phyloP scores from a whole-genome alignment of 2,329 filamentous ascomycete species.

The Curvularia hawaiiensis region DNA sequence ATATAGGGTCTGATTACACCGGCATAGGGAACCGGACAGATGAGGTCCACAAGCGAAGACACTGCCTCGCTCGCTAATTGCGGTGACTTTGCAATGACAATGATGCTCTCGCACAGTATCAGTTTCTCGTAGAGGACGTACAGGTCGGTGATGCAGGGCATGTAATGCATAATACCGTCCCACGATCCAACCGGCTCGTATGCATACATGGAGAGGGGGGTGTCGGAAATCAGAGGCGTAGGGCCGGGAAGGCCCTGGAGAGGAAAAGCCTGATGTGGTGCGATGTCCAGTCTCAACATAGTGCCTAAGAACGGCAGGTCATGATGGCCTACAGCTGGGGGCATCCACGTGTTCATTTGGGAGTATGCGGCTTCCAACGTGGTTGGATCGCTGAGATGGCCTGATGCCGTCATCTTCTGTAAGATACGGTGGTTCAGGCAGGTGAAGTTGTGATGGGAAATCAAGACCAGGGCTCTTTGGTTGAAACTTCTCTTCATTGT shows the following conservation, averaged over 20 bases:
- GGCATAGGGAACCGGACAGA: conserved; percentile 49
- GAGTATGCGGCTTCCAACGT: conserved; percentile 45
- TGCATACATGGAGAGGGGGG: conserved; percentile 44
- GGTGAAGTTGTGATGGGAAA: conserved; percentile 50
- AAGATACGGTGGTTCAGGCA: conserved; percentile 45
- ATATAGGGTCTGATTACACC: conserved; percentile 49
- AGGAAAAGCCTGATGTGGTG: conserved; percentile 49
- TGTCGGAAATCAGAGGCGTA: conserved; percentile 39
- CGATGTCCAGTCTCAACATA: conserved; percentile 46
- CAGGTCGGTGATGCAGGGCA: conserved; percentile 50
- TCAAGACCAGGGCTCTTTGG: conserved; percentile 48
- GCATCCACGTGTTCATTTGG: conserved; percentile 46
- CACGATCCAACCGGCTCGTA: conserved; percentile 49
- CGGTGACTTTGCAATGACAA: conserved; percentile 50
- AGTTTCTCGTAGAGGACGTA: conserved; percentile 50
- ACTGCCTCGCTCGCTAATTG: conserved; percentile 49
- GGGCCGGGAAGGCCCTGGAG: conserved; percentile 46
- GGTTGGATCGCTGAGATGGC: conserved; percentile 47
- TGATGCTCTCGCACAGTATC: conserved; percentile 48
- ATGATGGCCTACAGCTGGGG: conserved; percentile 45
- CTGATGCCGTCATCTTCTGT: conserved; percentile 44
- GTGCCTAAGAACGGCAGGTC: conserved; percentile 49
- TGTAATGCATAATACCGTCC: conserved; percentile 47
- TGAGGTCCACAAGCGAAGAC: conserved; percentile 47
- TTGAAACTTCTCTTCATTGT: conserved; percentile 52